Base-by-base conservation (phyloP, 495 filamentous ascomycete species). In the Penicillium steckii region DNA sequence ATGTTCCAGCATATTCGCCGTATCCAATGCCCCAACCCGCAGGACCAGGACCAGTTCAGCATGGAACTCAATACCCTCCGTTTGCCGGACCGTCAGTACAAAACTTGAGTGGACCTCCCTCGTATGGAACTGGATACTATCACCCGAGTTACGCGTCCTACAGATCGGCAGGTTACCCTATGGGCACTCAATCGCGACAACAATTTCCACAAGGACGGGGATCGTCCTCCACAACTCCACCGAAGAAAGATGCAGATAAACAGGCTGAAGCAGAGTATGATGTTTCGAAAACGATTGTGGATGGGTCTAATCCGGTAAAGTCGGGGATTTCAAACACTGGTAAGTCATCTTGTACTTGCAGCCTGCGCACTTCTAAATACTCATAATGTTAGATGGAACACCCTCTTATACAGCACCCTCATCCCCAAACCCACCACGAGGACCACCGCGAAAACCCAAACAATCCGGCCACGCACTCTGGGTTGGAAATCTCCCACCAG, bases 381-480 rank as follows among this genome's bases (percentile, higher is more conserved):
- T 40, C 22, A 21, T 22, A 6, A 24, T 24, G 21, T 38, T 43
- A 66, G 57, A 60, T 41, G 47, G 59, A 25, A 35, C 40, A 6
- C 57, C 65, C 27, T 47, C 59, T 9, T 51, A 56, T 6, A 48
- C 55, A 24, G 56, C 48, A 2, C 32, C 44, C 19, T 27, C 53
- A 30, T 48, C 62, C 43, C 66, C 71, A 12, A 71, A 74, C 29
- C 78, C 88, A 24, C 88, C 89, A 42, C 82, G 91, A 57, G 92
- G 91, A n/a, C 91, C 93, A 12, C 90, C 91, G 10, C 79, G 92
- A 58, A 97, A 96, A 60, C 93, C 93, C 22, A 90, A 89, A 63
- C 91, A 97, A 70, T 88, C 87, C 7, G 94, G 94, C 3, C 89
- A 96, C 68, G 93, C 94, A 3, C 83, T 98, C 21, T 98, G 94